Percentiles rank a stretch among this genome's conserved stretches.
phyloP scores from a whole-genome alignment of 441 rosid genomes.

The Gossypium schwendimanii region DNA sequence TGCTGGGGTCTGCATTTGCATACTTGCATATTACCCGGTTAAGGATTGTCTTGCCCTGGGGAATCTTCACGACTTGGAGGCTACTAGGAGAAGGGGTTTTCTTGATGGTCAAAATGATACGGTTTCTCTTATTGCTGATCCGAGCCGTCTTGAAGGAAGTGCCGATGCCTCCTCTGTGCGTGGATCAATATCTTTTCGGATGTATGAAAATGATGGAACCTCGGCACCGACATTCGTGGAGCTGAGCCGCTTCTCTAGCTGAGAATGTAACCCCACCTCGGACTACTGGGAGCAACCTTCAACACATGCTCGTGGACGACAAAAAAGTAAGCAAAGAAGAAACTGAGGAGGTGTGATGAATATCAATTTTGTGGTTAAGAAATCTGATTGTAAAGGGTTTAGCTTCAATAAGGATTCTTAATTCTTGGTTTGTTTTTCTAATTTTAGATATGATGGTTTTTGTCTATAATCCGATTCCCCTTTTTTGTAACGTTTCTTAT shows the following conservation, averaged over 20 bases:
- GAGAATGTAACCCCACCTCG: slow-evolving; percentile 37
- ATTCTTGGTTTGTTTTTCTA: slow-evolving; percentile 32
- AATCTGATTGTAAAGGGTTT: slow-evolving; percentile 69
- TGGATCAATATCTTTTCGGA: slow-evolving; percentile 56
- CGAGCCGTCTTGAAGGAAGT: slow-evolving; percentile 45
- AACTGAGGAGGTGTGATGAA: slow-evolving; percentile 22
- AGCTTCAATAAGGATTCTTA: slow-evolving; percentile 43
- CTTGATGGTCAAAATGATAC: slow-evolving; percentile 53
- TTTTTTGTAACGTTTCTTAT: slow-evolving; percentile 19
- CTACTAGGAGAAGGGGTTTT: slow-evolving; percentile 38
- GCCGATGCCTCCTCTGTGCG: slow-evolving; percentile 47
- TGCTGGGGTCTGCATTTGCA: slow-evolving; percentile 63
- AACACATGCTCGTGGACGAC: slow-evolving; percentile 26
- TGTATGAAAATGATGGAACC: slow-evolving; percentile 34
- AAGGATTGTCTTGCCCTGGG: slow-evolving; percentile 85
- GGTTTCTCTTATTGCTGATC: slow-evolving; percentile 55
- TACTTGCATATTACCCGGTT: slow-evolving; percentile 82
- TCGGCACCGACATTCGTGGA: slow-evolving; percentile 44
- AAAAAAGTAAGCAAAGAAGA: slow-evolving; percentile 17
- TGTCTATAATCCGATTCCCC: slow-evolving; percentile 14
- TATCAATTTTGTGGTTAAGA: slow-evolving; percentile 69
- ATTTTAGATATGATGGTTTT: slow-evolving; percentile 27
- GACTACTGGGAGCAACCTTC: slow-evolving; percentile 30
- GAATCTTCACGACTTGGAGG: slow-evolving; percentile 49
- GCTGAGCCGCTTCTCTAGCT: slow-evolving; percentile 58